Conservation (phyloP, 768 basidiomycete species). For the Auriculariales sp. region DNA sequence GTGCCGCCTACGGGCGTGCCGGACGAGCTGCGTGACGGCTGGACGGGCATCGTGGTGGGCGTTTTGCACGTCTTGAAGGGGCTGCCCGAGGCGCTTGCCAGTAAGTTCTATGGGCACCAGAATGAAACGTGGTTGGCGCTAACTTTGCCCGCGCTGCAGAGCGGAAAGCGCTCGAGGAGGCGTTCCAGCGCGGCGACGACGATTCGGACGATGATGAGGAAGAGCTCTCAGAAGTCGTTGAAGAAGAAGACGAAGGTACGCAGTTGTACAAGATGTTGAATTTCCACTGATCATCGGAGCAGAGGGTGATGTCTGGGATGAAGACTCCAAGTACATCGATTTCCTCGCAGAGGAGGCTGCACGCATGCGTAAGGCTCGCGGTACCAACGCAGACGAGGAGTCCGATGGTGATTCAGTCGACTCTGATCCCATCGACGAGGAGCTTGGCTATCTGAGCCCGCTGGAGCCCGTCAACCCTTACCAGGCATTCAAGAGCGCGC, state of each 20-base stretch:
- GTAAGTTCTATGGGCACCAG: conserved; percentile 22
- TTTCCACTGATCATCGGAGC: background rate
- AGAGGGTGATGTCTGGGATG: conserved; percentile 79
- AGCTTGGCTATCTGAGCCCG: conserved; percentile 74
- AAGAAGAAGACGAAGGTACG: conserved; percentile 48
- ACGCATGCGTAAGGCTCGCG: conserved; percentile 51
- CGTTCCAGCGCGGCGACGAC: conserved; percentile 11
- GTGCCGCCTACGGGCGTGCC: conserved; percentile 44
- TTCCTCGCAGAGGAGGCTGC: conserved; percentile 72
- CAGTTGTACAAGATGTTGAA: conserved; percentile 6
- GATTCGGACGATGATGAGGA: conserved; percentile 27
- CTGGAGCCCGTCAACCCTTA: conserved; percentile 73
- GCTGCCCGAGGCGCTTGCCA: conserved; percentile 60
- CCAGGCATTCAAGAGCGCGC: conserved; percentile 57
- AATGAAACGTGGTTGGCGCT: background rate
- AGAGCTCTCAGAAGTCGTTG: conserved; percentile 37
- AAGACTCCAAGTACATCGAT: conserved; percentile 78
- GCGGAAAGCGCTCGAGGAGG: conserved; percentile 39
- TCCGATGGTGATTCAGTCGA: conserved; percentile 30
- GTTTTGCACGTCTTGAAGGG: conserved; percentile 62
- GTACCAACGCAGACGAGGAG: conserved; percentile 26
- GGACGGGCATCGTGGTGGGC: conserved; percentile 61
- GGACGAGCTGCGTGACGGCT: conserved; percentile 46
- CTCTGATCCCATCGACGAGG: conserved; percentile 51
- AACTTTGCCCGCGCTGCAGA: conserved; percentile 20